Evolutionary conservation across 441 rosid species (phyloP).

Genomic region (Raphanus hybrid): DNA sequence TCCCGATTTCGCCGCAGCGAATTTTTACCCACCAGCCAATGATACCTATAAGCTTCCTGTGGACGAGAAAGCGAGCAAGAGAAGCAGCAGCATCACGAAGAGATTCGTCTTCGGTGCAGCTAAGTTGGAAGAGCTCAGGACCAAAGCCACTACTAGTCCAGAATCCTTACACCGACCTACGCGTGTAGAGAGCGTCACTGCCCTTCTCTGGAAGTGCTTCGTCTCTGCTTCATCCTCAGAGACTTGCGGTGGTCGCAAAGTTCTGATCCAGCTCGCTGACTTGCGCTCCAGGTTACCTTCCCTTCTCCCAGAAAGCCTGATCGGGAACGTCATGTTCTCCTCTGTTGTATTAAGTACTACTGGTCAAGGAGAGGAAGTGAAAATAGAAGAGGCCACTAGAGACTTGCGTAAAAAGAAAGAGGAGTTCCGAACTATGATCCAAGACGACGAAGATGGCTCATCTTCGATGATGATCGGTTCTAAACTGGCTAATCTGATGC

Average conservation of each 20-base stretch:
- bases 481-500: slow-evolving; percentile 23
- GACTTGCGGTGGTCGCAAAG: neutral
- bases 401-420: neutral
- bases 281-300: slow-evolving; percentile 27
- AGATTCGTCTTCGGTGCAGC: slow-evolving; percentile 40
- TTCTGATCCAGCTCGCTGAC: slow-evolving; percentile 18
- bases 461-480: slow-evolving; percentile 20
- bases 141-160: slow-evolving; percentile 1
- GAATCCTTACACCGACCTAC: slow-evolving; percentile 26
- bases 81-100: slow-evolving; percentile 19
- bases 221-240: neutral
- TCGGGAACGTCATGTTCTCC: slow-evolving; percentile 28
- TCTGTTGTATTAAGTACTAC: slow-evolving; percentile 1
- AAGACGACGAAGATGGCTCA: neutral
- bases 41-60: neutral
- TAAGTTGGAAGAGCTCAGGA: slow-evolving; percentile 30
- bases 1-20: slow-evolving; percentile 4
- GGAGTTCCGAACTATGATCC: neutral
- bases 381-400: neutral
- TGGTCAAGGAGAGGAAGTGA: slow-evolving; percentile 9
- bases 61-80: neutral
- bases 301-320: slow-evolving; percentile 20
- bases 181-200: slow-evolving; percentile 43
- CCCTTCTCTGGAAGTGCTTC: slow-evolving; percentile 40
- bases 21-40: slow-evolving; percentile 28